Evolutionary conservation across 192 early-diverging fungal species (phyloP), one percentile per base, ranked within the genome.

Genomic region (Chytriomyces sp.): DNA sequence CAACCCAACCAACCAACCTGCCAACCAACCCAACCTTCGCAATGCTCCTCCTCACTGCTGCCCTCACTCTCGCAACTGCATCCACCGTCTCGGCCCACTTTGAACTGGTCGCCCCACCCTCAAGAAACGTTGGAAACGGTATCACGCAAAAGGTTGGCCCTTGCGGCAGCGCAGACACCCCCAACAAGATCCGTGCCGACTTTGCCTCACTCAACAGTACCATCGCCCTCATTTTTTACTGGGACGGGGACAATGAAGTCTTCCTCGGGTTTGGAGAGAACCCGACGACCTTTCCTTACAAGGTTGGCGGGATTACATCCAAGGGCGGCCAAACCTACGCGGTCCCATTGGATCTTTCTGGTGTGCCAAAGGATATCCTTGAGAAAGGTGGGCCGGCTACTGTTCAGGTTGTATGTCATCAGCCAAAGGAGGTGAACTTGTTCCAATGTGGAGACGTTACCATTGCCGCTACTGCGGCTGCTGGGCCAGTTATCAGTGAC

Each of bases 381-480:
- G 75, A 45, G 28, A 13, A 16, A 6, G 46, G 50, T 45, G 77
- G 13, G 0, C 10, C 35, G 23, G 13, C 18, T 9, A 78, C 77
- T 5, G 28, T 78, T 23, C 77, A 78, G 61, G 47, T 60, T 24
- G 59, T 78, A 8, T 78, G 77, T 70, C 77, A 78, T 60, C 62
- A 63, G 35, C 57, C 57, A 16, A 28, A n/a, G 6, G 63, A 35
- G 10, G 18, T 78, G 26, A 60, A 78, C 45, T 24, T 78, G 11
- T 78, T 45, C 26, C 77, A 78, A 60, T 68, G 67, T 24, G 67
- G 35, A 23, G 67, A 68, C 44, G 18, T 68, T n/a, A 59, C 13
- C 13, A 59, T n/a, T n/a, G 20, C 13, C 13, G 64, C 64, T 64
- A 26, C 35, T 16, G 26, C 64, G 0, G 63, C 63, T 16, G 26